Evolutionary conservation across 768 basidiomycete species (phyloP).

Genomic region (Panaeolus papilionaceus): DNA sequence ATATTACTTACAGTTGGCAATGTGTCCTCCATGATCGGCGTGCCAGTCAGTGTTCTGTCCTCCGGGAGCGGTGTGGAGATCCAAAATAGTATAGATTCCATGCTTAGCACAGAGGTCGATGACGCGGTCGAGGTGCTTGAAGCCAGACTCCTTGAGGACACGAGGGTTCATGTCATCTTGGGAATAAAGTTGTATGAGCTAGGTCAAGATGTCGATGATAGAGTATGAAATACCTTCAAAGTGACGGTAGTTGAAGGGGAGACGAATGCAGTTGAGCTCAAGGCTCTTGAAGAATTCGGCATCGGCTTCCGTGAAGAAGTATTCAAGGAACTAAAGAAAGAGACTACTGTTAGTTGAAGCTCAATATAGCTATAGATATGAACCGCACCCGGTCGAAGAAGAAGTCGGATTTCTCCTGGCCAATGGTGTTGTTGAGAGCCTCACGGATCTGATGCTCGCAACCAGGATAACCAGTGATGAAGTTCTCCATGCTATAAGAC

Average conservation of each 20-base stretch:
- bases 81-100: constrained; percentile 82
- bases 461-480: constrained; percentile 82
- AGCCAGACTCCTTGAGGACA: constrained; percentile 74
- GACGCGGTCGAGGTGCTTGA: constrained; percentile 85
- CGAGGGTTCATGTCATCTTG: constrained; percentile 79
- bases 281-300: constrained; percentile 80
- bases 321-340: constrained; percentile 69
- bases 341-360: neutral
- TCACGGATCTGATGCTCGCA: constrained; percentile 82
- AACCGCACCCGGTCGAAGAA: constrained; percentile 81
- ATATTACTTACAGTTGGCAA: constrained; percentile 56
- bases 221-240: constrained; percentile 56
- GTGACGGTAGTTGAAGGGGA: constrained; percentile 77
- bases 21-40: constrained; percentile 70
- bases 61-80: constrained; percentile 79
- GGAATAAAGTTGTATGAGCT: constrained; percentile 6
- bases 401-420: constrained; percentile 69
- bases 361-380: neutral
- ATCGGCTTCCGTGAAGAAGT: constrained; percentile 82
- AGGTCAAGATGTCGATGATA: neutral
- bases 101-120: constrained; percentile 76
- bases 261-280: constrained; percentile 80
- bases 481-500: constrained; percentile 73
- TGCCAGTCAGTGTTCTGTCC: constrained; percentile 87
- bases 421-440: constrained; percentile 69